These are phyloP conservation scores for Ammopiptanthus mongolicus DNA, from an alignment of 306 rosid species.

Conservation along the genomic window DNA sequence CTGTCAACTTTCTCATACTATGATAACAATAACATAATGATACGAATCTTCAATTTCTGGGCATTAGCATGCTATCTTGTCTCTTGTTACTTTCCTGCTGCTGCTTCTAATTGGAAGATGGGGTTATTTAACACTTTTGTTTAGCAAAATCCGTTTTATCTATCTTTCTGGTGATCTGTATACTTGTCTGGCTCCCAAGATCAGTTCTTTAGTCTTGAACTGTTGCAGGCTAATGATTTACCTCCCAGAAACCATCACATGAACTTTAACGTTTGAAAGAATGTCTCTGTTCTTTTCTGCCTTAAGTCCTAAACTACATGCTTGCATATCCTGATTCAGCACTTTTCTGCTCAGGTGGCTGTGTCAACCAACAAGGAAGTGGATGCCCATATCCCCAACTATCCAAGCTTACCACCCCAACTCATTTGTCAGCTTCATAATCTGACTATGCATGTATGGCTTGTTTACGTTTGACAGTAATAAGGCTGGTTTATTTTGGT, in stretches of 20 bases:
- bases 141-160: neutral
- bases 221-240: constrained; percentile 7
- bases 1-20: neutral
- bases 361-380: constrained; percentile 95
- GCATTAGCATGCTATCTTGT: constrained; percentile 12
- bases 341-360: constrained; percentile 58
- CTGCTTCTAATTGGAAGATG: constrained; percentile 7
- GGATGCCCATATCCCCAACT: constrained; percentile 82
- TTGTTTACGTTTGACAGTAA: neutral
- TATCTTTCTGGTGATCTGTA: neutral
- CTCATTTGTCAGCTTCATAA: constrained; percentile 96
- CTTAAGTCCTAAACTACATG: neutral
- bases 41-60: constrained; percentile 22
- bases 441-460: constrained; percentile 89
- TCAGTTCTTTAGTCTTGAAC: constrained; percentile 3
- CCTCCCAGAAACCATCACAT: neutral
- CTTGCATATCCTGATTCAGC: neutral
- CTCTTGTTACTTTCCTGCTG: constrained; percentile 11
- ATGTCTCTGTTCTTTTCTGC: neutral
- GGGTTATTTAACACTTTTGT: neutral
- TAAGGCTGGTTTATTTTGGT: constrained; percentile 12
- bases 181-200: neutral
- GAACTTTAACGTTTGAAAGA: neutral
- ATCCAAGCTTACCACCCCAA: constrained; percentile 93
- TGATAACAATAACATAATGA: constrained; percentile 25